Conservation (phyloP, 2,329 filamentous ascomycete species). For the Pyricularia pennisetigena region DNA sequence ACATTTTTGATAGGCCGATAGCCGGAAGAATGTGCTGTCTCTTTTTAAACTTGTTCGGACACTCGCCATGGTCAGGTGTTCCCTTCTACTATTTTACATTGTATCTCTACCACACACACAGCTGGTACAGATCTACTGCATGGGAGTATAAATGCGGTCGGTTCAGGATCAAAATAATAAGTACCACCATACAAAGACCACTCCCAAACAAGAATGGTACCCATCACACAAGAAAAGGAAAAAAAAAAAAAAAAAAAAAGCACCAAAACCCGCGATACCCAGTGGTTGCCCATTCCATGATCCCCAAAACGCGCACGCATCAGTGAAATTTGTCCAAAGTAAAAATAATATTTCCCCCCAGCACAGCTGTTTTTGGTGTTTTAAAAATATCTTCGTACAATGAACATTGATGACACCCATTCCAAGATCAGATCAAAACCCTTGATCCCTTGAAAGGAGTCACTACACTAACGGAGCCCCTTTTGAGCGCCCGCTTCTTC, state of each 20-base stretch:
- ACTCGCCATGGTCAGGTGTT: background rate
- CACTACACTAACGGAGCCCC: background rate
- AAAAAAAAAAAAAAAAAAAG: background rate
- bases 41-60: background rate
- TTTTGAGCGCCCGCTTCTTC: background rate
- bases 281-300: background rate
- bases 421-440: slow-evolving; percentile 1
- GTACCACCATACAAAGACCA: background rate
- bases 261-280: background rate
- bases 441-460: slow-evolving; percentile 4
- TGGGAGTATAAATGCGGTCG: background rate
- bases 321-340: background rate
- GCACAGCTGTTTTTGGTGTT: slow-evolving; percentile 9
- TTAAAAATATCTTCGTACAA: background rate
- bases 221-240: too few species aligned
- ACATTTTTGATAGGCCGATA: background rate
- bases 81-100: background rate
- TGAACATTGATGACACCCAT: background rate
- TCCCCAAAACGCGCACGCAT: background rate
- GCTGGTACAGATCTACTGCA: too few species aligned
- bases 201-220: background rate
- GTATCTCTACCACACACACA: too few species aligned
- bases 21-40: background rate
- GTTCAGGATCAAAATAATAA: background rate
- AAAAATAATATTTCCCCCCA: slow-evolving; percentile 2